These are phyloP conservation scores for Trichoderma pleuroti DNA, from an alignment of 2,329 filamentous ascomycete genomes.

Conservation along the genomic window DNA sequence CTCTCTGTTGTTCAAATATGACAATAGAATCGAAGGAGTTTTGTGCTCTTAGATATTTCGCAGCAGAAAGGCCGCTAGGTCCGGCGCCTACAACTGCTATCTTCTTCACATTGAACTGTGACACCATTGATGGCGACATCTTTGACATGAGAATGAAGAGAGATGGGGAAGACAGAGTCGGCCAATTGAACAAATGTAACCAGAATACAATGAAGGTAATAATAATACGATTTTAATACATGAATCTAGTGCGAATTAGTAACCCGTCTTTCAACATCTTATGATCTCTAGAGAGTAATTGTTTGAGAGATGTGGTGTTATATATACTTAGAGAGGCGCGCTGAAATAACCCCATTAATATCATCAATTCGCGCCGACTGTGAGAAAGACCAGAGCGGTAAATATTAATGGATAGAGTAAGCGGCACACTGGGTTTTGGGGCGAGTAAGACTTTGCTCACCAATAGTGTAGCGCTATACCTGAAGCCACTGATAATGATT, in stretches of 20 bases:
- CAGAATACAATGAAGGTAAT: not conserved
- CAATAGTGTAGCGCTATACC: not conserved
- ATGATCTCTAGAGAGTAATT: not conserved
- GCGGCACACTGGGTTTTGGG: not conserved
- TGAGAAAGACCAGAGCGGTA: not conserved
- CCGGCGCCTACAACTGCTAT: slow-evolving; percentile 83
- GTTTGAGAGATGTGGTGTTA: not conserved
- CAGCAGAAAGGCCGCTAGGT: slow-evolving; percentile 71
- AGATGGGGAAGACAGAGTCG: too few species aligned
- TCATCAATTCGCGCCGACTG: not conserved
- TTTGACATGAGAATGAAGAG: not conserved
- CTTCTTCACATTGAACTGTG: slow-evolving; percentile 49
- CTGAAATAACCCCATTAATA: not conserved
- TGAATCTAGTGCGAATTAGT: not conserved
- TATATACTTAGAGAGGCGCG: not conserved
- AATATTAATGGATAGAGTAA: not conserved
- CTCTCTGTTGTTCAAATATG: slow-evolving; percentile 76
- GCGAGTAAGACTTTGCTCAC: not conserved
- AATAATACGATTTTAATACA: not conserved
- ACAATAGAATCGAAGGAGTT: slow-evolving; percentile 62
- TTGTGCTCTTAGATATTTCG: slow-evolving; percentile 78
- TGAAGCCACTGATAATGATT: not conserved
- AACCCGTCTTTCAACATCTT: not conserved
- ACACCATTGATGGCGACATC: not conserved
- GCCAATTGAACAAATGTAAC: not conserved